Base-by-base conservation (phyloP, 441 rosid genomes). In the Adansonia rubrostipa region DNA sequence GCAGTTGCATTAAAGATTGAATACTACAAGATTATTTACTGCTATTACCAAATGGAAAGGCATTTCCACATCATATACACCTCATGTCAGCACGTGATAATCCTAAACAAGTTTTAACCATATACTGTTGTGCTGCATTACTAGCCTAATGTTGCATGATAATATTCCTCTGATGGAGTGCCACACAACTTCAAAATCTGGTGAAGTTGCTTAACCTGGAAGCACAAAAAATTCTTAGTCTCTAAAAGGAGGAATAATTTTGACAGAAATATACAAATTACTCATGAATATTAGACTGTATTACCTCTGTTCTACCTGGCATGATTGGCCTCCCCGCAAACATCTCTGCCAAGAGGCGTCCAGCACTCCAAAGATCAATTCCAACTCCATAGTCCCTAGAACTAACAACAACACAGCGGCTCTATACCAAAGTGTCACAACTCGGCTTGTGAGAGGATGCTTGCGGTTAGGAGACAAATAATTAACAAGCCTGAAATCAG, bases 301-400 rank as follows among this genome's bases (percentile, higher is more conserved):
- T 50, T 76, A 87, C 90, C 94, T 91, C 96, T 1, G 90, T 93
- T 87, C 97, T 87, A 17, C 93, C 97, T 0, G 97, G 94, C 93
- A 95, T 78, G 45, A 92, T 86, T 47, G 96, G 94, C 81, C 80
- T 82, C 78, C 93, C 92, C 0, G 81, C 78, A 60, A 90, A 88
- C 88, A 95, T 92, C 80, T 95, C 97, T 4, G 94, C 97, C 76
- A 95, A 77, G 79, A 95, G 91, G 79, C 97, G 91, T 20, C 98
- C 97, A 4, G 94, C 87, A 84, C 97, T 95, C 97, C 92, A 95
- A 60, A 95, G 82, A 85, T 95, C 97, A 70, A 95, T 91, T 8
- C 92, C 91, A 19, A 84, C 85, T 75, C 92, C 96, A 79, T 95
- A 90, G 51, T 86, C 82, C 8, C 93, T 91, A 22, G 91, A 81